A percentile compares a stretch with the other conserved stretches of the same genome.
phyloP scores from a whole-genome alignment of 78 protist genomes.

The Polysphondylium violaceum region DNA sequence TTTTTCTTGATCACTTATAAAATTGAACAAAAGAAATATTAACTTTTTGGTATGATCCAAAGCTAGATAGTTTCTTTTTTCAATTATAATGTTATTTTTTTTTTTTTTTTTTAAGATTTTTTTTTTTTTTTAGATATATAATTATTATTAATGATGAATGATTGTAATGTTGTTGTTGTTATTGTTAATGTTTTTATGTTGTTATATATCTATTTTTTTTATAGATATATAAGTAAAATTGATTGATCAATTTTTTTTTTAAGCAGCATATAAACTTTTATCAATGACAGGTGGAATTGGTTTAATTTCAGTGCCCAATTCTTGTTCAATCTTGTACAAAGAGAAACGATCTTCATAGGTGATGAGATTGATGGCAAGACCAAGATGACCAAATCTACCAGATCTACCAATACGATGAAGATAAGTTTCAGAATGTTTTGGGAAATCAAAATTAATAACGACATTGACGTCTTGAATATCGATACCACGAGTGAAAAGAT shows the following conservation, averaged over 20 bases:
- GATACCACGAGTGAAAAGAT: constrained; percentile 98
- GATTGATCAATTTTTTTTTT: constrained; percentile 19
- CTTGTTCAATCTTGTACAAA: constrained; percentile 96
- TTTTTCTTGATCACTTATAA: no score
- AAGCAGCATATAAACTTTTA: constrained; percentile 81
- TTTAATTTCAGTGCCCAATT: constrained; percentile 97
- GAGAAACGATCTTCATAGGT: constrained; percentile 96
- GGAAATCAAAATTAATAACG: constrained; percentile 99
- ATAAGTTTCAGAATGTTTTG: constrained; percentile 97
- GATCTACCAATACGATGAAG: constrained; percentile 99
- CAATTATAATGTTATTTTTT: no score
- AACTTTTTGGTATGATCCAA: no score
- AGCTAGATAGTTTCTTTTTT: no score
- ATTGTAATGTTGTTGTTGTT: no score
- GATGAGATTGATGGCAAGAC: constrained; percentile 99
- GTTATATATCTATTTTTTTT: no score
- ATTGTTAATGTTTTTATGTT: no score
- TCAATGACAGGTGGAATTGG: constrained; percentile 97
- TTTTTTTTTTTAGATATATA: no score
- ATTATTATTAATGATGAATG: no score
- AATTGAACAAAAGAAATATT: no score
- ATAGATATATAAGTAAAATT: not conserved
- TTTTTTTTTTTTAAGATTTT: no score
- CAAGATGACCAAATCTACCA: constrained; percentile 99
- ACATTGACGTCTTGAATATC: constrained; percentile 99